phyloP scores from a whole-genome alignment of 148 eudicot species.

The Agrostemma githago region DNA sequence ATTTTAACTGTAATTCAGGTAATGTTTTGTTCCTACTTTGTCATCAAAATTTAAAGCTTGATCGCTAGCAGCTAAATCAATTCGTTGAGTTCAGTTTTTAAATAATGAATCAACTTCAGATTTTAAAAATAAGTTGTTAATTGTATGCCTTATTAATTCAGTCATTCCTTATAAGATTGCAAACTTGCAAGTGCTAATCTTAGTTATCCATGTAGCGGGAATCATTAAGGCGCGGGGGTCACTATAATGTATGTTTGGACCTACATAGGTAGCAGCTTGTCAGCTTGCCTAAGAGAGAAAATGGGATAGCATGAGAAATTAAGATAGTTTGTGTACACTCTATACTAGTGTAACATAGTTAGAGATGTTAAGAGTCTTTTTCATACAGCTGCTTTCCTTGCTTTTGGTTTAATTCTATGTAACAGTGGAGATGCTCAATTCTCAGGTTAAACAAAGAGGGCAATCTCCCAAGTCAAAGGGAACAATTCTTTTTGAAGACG shows the following conservation, averaged over 20 bases:
- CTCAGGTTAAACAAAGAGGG: constrained; percentile 7
- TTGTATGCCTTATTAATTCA: not conserved
- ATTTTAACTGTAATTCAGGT: too few species aligned
- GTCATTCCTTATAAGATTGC: not conserved
- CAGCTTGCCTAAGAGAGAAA: not conserved
- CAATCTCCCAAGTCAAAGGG: constrained; percentile 7
- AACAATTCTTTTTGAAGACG: constrained; percentile 5
- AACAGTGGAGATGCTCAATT: not conserved
- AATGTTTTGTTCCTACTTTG: not conserved
- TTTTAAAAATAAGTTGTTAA: not conserved
- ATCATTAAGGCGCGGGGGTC: not conserved
- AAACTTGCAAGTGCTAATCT: not conserved
- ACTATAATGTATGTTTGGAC: not conserved
- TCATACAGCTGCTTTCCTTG: not conserved
- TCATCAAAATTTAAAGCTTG: not conserved
- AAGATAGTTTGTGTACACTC: not conserved
- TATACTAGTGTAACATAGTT: not conserved
- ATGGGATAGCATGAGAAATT: not conserved
- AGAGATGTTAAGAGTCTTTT: not conserved
- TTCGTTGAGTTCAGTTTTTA: not conserved
- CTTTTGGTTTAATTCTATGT: not conserved
- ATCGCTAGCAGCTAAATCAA: not conserved
- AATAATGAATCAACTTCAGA: not conserved
- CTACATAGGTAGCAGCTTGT: not conserved
- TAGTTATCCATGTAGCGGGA: not conserved